phyloP scores from a whole-genome alignment of 805 yeast species.

The Groenewaldozyma tartarivorans region DNA sequence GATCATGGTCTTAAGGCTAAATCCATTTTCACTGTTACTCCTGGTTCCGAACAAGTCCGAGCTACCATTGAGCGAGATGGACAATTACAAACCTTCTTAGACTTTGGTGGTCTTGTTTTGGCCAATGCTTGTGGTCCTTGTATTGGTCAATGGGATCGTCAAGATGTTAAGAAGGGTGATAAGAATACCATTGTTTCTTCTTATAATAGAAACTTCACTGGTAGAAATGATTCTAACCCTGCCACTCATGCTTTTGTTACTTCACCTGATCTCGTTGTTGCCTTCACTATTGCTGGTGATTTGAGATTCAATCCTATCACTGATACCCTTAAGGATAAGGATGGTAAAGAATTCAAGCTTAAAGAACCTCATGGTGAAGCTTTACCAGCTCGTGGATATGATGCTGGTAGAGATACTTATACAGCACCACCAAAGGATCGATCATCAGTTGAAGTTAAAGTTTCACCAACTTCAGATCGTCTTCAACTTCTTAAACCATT shows the following conservation, averaged over 20 bases:
- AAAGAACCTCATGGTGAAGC: constrained; percentile 83
- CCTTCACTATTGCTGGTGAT: constrained; percentile 91
- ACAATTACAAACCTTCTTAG: constrained; percentile 73
- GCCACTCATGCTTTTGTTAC: constrained; percentile 95
- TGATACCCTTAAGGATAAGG: constrained; percentile 74
- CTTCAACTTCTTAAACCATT: constrained; percentile 89
- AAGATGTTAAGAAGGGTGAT: constrained; percentile 82
- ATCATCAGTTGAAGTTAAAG: constrained; percentile 58
- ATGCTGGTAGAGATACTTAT: constrained; percentile 87
- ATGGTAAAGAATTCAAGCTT: constrained; percentile 85
- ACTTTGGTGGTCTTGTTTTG: constrained; percentile 85
- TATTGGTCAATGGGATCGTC: constrained; percentile 98
- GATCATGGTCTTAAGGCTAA: constrained; percentile 85
- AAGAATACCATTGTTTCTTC: constrained; percentile 94
- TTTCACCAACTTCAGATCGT: constrained; percentile 90
- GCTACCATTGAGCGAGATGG: constrained; percentile 98
- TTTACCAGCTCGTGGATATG: constrained; percentile 82
- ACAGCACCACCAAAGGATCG: constrained; percentile 94
- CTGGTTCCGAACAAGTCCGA: constrained; percentile 97
- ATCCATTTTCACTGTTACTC: constrained; percentile 86
- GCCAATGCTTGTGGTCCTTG: constrained; percentile 99
- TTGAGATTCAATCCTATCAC: constrained; percentile 93
- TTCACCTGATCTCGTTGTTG: constrained; percentile 93
- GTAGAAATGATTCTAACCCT: constrained; percentile 98
- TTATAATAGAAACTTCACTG: constrained; percentile 94